Base-by-base conservation (phyloP, 176 grass and related monocot species). In the Carex scoparia region DNA sequence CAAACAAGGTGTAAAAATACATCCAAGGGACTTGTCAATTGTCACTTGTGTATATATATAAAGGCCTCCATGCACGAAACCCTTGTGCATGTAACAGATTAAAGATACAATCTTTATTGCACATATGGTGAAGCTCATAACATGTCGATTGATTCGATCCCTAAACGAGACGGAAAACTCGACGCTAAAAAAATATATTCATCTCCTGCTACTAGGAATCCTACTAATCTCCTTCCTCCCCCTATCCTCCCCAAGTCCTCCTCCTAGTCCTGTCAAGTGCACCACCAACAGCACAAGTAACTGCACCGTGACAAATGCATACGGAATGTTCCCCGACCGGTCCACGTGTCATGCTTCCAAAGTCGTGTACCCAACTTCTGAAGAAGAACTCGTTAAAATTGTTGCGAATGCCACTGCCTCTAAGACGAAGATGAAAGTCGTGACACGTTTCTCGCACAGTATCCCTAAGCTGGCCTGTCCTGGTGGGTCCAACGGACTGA, bases 301-400 rank as follows among this genome's bases (percentile, higher is more conserved):
- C 30, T 94, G 92, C 88, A 94, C 86, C 0, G 68, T 94, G n/a
- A 90, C 80, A 18, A 94, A 92, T 75, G 68, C 90, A 7, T 94
- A 92, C n/a, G 90, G 88, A 30, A 78, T 30, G 38, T 94, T 94
- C 82, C 93, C 90, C 0, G 93, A 94, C 81, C 75, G 90, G 2
- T 88, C 88, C 4, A 88, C 86, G 6, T 94, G 90, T 86, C 76
- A 15, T 5, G 92, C 81, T 0, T 81, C 64, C 9, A 73, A 42
- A 18, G 90, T 79, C 5, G 68, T 55, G 37, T 94, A 87, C 70
- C 90, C 92, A 28, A 33, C 90, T 9, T 86, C 88, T 0, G 92
- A 94, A 76, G 6, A 44, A 64, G 90, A 90, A 53, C 90, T 94
- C 42, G 0, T 90, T 60, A 1, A 3, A 30, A 68, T 72, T 5